These are phyloP conservation scores for Lumnitzera littorea DNA, from an alignment of 345 rosid genomes.

Conservation along the genomic window DNA sequence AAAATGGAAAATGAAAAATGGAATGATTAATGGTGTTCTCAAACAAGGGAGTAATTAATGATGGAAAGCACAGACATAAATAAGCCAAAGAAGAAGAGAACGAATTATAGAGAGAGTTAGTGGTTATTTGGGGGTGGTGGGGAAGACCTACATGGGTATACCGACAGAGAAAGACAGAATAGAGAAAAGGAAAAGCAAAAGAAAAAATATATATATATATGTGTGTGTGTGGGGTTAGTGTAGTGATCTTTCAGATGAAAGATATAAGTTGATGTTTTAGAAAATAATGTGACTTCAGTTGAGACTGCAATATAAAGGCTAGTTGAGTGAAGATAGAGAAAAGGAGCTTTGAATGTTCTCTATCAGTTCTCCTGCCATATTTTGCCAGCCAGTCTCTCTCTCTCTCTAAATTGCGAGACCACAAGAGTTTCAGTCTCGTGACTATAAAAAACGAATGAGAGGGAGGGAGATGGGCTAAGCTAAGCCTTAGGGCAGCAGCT, in stretches of 20 bases:
- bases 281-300: slow-evolving; percentile 21
- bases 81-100: not conserved
- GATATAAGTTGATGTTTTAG: slow-evolving; percentile 14
- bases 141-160: slow-evolving; percentile 72
- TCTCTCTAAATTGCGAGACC: slow-evolving; percentile 37
- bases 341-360: slow-evolving; percentile 59
- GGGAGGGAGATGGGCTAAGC: slow-evolving; percentile 9
- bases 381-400: too few species aligned
- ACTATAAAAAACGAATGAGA: slow-evolving; percentile 38
- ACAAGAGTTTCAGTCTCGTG: slow-evolving; percentile 59
- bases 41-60: slow-evolving; percentile 7
- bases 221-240: not conserved
- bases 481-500: not conserved
- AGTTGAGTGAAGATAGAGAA: slow-evolving; percentile 50
- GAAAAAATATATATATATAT: not conserved
- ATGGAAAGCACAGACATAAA: slow-evolving; percentile 12
- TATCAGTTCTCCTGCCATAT: slow-evolving; percentile 53
- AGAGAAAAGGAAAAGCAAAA: slow-evolving; percentile 1
- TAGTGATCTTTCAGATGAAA: not conserved
- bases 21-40: not conserved
- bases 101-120: not conserved
- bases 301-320: slow-evolving; percentile 33
- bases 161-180: slow-evolving; percentile 40
- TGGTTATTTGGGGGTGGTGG: slow-evolving; percentile 16
- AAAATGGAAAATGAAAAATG: slow-evolving; percentile 4